Percentiles rank a stretch among this genome's conserved stretches.
Conservation (phyloP, 768 basidiomycete species). For the Clitopilus passeckerianus region DNA sequence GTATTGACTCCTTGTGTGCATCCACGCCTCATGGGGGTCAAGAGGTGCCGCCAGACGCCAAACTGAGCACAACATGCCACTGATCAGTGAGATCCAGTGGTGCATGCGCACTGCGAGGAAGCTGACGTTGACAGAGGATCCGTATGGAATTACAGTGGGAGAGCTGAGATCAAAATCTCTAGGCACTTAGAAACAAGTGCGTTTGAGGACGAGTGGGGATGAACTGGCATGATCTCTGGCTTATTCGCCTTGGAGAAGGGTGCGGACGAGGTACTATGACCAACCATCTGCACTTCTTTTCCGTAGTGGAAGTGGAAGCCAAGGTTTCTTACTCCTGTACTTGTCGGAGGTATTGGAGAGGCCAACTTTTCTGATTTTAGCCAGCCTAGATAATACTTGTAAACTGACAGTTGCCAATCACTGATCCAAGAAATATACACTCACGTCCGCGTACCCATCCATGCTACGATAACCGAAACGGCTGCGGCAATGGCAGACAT, state of each 20-base stretch:
- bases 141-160: background rate
- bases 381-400: constrained; percentile 23
- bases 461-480: constrained; percentile 58
- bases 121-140: background rate
- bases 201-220: background rate
- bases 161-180: background rate
- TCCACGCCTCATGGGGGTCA: background rate
- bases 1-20: background rate
- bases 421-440: constrained; percentile 7
- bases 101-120: background rate
- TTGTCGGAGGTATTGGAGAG: constrained; percentile 29
- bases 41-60: background rate
- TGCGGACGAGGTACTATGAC: constrained; percentile 15
- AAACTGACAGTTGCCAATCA: background rate
- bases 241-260: constrained; percentile 2
- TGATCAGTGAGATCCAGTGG: background rate
- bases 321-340: constrained; percentile 22
- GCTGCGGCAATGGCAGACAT: constrained; percentile 57
- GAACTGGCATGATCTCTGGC: background rate
- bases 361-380: constrained; percentile 43
- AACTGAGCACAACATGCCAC: background rate
- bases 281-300: constrained; percentile 35
- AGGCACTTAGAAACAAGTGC: too few relatives aligned
- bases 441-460: constrained; percentile 61
- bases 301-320: constrained; percentile 45